phyloP scores from a whole-genome alignment of 352 stramenopile species.

The Phytophthora agathidicida region DNA sequence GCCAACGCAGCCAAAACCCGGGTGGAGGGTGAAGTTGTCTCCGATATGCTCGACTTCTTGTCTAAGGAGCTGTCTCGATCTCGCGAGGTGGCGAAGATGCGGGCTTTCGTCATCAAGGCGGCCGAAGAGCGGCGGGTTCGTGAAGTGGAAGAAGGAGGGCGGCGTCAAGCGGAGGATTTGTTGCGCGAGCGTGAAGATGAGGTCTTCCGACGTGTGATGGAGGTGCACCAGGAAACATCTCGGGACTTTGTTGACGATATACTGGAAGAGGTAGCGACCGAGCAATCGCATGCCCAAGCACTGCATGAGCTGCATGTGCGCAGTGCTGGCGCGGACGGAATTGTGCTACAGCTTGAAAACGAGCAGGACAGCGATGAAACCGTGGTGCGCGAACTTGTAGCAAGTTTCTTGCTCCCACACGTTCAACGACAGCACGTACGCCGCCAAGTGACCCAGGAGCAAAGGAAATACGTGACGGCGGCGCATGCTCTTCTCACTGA shows the following conservation, averaged over 20 bases:
- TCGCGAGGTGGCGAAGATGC: slow-evolving; percentile 79
- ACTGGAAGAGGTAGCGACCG: slow-evolving; percentile 57
- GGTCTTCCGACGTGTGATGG: slow-evolving; percentile 77
- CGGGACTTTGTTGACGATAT: slow-evolving; percentile 74
- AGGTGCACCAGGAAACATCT: slow-evolving; percentile 82
- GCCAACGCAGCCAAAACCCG: slow-evolving; percentile 58
- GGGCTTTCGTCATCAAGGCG: slow-evolving; percentile 73
- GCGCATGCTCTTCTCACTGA: slow-evolving; percentile 65
- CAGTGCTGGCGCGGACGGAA: slow-evolving; percentile 43
- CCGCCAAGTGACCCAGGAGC: slow-evolving; percentile 58
- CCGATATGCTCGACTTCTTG: slow-evolving; percentile 89
- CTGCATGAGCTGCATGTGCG: slow-evolving; percentile 62
- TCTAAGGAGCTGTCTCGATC: slow-evolving; percentile 88
- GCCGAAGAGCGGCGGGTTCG: slow-evolving; percentile 68
- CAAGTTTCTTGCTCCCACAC: slow-evolving; percentile 81
- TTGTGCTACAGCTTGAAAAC: slow-evolving; percentile 62
- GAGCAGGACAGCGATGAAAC: slow-evolving; percentile 53
- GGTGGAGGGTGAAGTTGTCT: slow-evolving; percentile 88
- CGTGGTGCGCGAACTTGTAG: slow-evolving; percentile 81
- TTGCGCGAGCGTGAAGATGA: slow-evolving; percentile 84
- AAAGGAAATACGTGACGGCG: slow-evolving; percentile 72
- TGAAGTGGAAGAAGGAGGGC: slow-evolving; percentile 88
- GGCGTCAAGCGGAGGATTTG: slow-evolving; percentile 87
- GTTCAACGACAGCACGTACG: slow-evolving; percentile 73
- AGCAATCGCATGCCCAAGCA: slow-evolving; percentile 53